Evolutionary conservation across 179 eudicot species (phyloP), one percentile per base, ranked within the genome.

Genomic region (Heliamphora pulchella): DNA sequence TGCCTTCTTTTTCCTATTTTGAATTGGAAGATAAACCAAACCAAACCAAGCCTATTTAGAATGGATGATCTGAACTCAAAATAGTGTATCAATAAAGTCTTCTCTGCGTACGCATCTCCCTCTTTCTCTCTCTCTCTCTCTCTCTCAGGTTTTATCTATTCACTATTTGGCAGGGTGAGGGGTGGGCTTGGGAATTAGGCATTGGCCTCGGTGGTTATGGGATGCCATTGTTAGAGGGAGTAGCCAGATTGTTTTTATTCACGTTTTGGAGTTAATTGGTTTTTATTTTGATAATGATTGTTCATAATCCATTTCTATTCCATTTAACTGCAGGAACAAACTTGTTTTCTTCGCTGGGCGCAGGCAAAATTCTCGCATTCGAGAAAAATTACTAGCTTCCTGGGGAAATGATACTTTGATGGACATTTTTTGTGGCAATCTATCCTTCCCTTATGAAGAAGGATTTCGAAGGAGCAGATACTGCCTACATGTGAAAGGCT

Each of bases 331-430:
- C 84, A 86, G 89, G 80, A 63, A 81, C 31, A 82, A n/a, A 66
- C 86, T 87, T 10, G 87, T 74, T 57, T 87, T 87, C 81, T 87
- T 81, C 66, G 85, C 86, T 9, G 89, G 89, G 43, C 84, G 89
- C 59, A 75, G 57, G 14, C 89, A 85, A 71, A 85, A 87, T 53
- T 81, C 89, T 58, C 82, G 57, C 20, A 41, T 80, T 7, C 79
- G 88, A 18, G 77, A 78, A 55, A 61, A 78, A 67, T 13, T 87
- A 58, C 55, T 85, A 4, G 78, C 69, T 8, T 58, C 80, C 4
- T 87, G 86, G 85, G 76, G 54, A n/a, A 87, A 83, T 5, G 89
- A 87, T 50, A 54, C 85, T 9, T 73, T 79, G 3, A 83, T 87
- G 70, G 72, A 75, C 63, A 83, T 87, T 63, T 83, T 73, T 81